A percentile compares a stretch with the other conserved stretches of the same genome.
phyloP scores from a whole-genome alignment of 257 asterid species.

The Ehretia macrophylla region DNA sequence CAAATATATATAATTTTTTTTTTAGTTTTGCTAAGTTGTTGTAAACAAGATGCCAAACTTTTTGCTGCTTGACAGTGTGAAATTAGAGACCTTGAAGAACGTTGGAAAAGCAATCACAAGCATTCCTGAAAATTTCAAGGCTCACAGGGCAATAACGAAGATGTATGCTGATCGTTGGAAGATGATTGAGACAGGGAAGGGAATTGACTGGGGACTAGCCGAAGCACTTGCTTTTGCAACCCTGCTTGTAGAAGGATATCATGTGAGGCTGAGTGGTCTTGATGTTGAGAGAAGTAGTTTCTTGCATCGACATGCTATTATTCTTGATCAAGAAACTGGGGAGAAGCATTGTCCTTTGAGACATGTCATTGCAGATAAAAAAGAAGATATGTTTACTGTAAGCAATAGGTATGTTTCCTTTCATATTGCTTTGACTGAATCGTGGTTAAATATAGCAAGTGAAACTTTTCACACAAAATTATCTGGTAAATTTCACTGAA shows the following conservation, averaged over 20 bases:
- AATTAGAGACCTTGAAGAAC: constrained; percentile 83
- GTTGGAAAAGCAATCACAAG: constrained; percentile 84
- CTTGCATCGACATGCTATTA: too few relatives aligned
- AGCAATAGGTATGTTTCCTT: too few relatives aligned
- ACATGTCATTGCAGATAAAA: too few relatives aligned
- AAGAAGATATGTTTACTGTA: too few relatives aligned
- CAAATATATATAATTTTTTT: constrained; percentile 3
- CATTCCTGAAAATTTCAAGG: constrained; percentile 70
- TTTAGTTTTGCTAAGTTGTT: constrained; percentile 2
- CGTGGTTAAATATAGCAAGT: constrained; percentile 91
- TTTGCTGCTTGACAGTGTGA: too few relatives aligned
- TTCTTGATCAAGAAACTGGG: too few relatives aligned
- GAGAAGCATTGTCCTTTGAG: too few relatives aligned
- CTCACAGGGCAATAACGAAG: constrained; percentile 82
- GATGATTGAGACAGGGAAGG: constrained; percentile 92
- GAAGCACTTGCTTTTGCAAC: constrained; percentile 98
- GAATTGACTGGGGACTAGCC: constrained; percentile 94
- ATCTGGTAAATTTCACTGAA: constrained; percentile 80
- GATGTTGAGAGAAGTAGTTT: too few relatives aligned
- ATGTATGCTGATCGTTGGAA: constrained; percentile 79
- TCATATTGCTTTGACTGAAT: constrained; percentile 86
- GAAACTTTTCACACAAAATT: constrained; percentile 95
- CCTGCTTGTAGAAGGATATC: too few relatives aligned
- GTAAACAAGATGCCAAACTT: constrained; percentile 11
- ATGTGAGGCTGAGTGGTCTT: too few relatives aligned